phyloP scores from a whole-genome alignment of 305 asterid species.

The Fraxinus sp. region DNA sequence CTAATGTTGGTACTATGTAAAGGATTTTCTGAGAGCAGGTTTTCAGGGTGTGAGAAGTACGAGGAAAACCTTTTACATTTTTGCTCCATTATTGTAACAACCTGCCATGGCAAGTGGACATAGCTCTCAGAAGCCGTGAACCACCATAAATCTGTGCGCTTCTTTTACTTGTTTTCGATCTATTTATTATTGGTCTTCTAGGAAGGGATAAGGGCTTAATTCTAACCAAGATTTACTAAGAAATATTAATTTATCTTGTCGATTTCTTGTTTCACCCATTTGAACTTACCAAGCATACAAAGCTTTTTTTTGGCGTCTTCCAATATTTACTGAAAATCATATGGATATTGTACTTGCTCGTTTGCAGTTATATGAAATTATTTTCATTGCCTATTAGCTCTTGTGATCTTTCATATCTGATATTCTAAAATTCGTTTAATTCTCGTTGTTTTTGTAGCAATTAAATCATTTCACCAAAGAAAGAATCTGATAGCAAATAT shows the following conservation, averaged over 20 bases:
- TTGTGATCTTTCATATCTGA: background rate
- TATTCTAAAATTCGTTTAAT: background rate
- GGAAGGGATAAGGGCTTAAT: background rate
- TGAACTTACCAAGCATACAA: background rate
- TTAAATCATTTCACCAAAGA: background rate
- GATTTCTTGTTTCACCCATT: background rate
- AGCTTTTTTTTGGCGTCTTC: background rate
- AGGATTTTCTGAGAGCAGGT: background rate
- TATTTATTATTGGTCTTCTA: background rate
- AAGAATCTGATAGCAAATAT: slow-evolving; percentile 13
- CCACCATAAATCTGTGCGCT: background rate
- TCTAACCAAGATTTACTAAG: background rate
- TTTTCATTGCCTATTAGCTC: background rate
- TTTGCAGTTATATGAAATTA: background rate
- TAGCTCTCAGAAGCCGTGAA: background rate
- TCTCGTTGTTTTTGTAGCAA: background rate
- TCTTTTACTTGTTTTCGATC: background rate
- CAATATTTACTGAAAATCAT: background rate
- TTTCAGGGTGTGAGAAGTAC: background rate
- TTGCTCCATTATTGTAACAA: background rate
- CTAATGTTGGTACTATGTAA: background rate
- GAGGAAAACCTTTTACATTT: background rate
- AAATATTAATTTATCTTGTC: background rate
- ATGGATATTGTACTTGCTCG: background rate
- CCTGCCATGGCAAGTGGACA: background rate